Conservation (phyloP, 2,329 filamentous ascomycete genomes). For the Xylariaceae sp. region DNA sequence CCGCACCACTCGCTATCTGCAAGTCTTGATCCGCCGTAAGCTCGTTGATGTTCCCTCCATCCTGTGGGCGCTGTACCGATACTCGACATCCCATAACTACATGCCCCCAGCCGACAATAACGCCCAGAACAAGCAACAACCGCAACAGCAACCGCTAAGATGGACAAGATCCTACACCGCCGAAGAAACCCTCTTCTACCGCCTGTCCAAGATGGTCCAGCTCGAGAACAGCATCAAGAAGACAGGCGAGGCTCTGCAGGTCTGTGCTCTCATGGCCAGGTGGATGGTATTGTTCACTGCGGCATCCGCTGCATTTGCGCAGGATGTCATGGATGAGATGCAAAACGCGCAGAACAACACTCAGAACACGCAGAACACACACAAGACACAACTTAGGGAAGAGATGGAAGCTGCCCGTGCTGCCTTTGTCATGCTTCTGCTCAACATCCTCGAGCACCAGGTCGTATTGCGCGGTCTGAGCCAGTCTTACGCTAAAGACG, state of each 20-base stretch:
- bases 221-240: constrained; percentile 48
- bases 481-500: constrained; percentile 53
- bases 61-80: constrained; percentile 54
- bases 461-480: constrained; percentile 53
- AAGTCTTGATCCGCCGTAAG: constrained; percentile 50
- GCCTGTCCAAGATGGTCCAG: constrained; percentile 83
- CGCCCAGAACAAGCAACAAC: constrained; percentile 7
- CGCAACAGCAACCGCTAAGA: constrained; percentile 26
- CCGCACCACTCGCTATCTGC: constrained; percentile 57
- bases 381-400: constrained; percentile 42
- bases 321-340: constrained; percentile 46
- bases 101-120: constrained; percentile 24
- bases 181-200: constrained; percentile 91
- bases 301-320: constrained; percentile 47
- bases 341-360: constrained; percentile 26
- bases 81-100: constrained; percentile 51
- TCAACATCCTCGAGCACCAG: constrained; percentile 60
- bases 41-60: constrained; percentile 55
- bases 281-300: constrained; percentile 60
- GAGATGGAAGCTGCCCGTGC: constrained; percentile 61
- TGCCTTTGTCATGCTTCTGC: constrained; percentile 61
- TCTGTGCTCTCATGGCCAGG: constrained; percentile 49
- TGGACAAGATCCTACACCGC: constrained; percentile 60
- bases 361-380: neutral
- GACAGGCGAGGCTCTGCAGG: constrained; percentile 46